Conservation (phyloP, 1,284 basidiomycete genomes). For the Testicularia cyperi region DNA sequence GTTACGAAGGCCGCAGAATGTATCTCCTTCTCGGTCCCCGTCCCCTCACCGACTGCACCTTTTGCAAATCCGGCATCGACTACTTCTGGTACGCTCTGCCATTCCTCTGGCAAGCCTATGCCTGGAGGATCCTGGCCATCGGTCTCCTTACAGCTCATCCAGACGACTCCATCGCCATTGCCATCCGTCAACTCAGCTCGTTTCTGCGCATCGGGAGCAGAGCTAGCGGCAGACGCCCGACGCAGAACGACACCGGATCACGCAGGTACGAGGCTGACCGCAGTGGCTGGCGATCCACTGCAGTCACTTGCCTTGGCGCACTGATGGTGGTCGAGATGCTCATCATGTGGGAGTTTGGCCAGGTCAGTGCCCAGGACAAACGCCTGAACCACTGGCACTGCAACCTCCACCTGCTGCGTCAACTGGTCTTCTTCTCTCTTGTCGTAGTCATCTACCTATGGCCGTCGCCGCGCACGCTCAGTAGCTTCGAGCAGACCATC, state of each 20-base stretch:
- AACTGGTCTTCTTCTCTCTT: conserved; percentile 10
- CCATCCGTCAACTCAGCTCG: conserved; percentile 12
- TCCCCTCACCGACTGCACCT: conserved; percentile 29
- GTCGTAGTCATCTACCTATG: conserved; percentile 24
- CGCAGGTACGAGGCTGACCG: conserved; percentile 13
- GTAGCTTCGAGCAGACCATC: conserved; percentile 18
- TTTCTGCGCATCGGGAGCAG: no score
- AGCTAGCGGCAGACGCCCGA: neutral
- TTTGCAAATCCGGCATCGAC: conserved; percentile 23
- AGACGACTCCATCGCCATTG: conserved; percentile 27
- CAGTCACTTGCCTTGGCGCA: conserved; percentile 5
- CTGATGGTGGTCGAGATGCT: conserved; percentile 15
- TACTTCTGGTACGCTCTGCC: conserved; percentile 27
- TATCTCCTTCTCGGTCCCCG: conserved; percentile 24
- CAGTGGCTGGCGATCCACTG: conserved; percentile 14
- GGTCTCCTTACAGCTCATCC: conserved; percentile 26
- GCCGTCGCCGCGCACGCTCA: conserved; percentile 1
- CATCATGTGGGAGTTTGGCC: conserved; percentile 32
- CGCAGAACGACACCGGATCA: neutral
- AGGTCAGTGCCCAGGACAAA: conserved; percentile 8
- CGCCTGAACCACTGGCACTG: conserved; percentile 35
- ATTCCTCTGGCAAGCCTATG: conserved; percentile 13
- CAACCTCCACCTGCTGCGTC: conserved; percentile 24
- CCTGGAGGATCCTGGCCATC: conserved; percentile 32
- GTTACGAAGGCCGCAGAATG: conserved; percentile 29